Conservation (phyloP, 257 asterid species). For the Lycium barbarum region DNA sequence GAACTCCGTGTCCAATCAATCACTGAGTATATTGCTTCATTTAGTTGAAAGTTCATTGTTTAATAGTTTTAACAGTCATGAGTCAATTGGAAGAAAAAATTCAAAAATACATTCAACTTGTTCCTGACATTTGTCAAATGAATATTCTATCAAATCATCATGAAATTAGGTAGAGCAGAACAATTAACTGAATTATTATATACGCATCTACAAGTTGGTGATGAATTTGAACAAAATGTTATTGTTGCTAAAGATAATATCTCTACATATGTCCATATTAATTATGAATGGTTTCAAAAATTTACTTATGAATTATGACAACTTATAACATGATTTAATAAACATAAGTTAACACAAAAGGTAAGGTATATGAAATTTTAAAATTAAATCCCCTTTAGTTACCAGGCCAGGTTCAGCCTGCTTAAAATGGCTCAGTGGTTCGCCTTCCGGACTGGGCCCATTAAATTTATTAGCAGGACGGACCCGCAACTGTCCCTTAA, state of each 20-base stretch:
- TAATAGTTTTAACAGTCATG: neutral
- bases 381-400: neutral
- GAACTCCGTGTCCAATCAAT: conserved; percentile 2
- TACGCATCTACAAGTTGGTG: conserved; percentile 5
- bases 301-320: too few relatives aligned
- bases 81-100: neutral
- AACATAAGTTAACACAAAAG: neutral
- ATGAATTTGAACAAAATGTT: neutral
- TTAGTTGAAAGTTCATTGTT: conserved; percentile 19
- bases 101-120: neutral
- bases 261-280: neutral
- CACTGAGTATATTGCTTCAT: conserved; percentile 19
- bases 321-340: neutral
- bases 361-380: neutral
- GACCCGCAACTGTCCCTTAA: neutral
- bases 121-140: conserved; percentile 22
- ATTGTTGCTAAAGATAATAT: neutral
- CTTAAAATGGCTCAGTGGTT: neutral
- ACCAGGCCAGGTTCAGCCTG: neutral
- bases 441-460: neutral
- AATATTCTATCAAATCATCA: neutral
- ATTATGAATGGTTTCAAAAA: neutral
- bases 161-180: neutral
- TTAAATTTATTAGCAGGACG: conserved; percentile 11
- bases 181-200: neutral